Evolutionary conservation across 108 stramenopile genomes (phyloP).

Genomic region (Fragilaria radians): DNA sequence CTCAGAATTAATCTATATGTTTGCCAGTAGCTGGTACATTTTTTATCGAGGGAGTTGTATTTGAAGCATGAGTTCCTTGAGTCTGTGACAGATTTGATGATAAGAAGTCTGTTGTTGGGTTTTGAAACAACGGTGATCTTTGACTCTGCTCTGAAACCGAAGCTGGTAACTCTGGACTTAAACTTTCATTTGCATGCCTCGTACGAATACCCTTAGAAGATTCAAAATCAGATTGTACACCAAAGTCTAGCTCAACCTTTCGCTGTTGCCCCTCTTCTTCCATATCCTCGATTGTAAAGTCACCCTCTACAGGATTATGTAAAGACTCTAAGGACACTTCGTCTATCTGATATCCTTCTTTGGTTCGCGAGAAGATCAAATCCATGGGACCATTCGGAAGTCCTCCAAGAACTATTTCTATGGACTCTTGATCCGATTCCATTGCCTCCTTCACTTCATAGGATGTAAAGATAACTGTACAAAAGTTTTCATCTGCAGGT

Average conservation of each 20-base stretch:
- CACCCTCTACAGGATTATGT: not conserved
- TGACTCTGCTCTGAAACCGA: no score
- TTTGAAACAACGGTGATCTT: no score
- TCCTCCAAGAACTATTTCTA: slow-evolving; percentile 34
- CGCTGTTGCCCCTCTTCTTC: not conserved
- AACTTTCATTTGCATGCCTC: no score
- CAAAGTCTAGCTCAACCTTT: not conserved
- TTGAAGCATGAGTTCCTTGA: no score
- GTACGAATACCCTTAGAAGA: no score
- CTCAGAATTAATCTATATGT: no score
- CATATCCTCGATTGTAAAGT: not conserved
- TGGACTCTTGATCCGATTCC: slow-evolving; percentile 14
- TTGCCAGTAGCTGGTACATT: no score
- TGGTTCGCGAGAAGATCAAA: slow-evolving; percentile 31
- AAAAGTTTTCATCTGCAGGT: slow-evolving; percentile 40
- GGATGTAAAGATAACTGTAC: slow-evolving; percentile 29
- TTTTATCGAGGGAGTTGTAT: no score
- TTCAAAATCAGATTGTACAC: not conserved
- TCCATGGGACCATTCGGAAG: slow-evolving; percentile 14
- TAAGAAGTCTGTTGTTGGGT: no score
- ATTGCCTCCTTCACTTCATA: slow-evolving; percentile 30
- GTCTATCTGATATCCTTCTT: slow-evolving; percentile 33
- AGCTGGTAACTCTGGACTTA: no score
- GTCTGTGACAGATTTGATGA: no score
- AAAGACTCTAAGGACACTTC: slow-evolving; percentile 18